These are phyloP conservation scores for Xenoacremonium recifei DNA, from an alignment of 2,329 filamentous ascomycete species.

Conservation along the genomic window DNA sequence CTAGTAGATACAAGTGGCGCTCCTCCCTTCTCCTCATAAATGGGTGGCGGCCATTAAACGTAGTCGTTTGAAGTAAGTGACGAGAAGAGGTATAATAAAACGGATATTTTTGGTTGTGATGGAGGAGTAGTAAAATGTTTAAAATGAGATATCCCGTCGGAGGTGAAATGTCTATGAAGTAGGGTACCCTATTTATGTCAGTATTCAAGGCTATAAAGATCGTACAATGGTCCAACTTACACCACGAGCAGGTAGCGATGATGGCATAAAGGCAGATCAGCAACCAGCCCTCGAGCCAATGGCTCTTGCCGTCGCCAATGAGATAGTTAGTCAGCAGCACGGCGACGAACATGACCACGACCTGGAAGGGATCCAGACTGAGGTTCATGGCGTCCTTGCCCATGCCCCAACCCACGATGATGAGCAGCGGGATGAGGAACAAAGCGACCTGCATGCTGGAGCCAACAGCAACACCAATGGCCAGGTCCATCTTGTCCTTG, in stretches of 20 bases:
- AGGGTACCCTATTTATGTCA: too few relatives aligned
- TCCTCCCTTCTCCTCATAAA: too few relatives aligned
- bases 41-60: too few relatives aligned
- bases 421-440: conserved; percentile 74
- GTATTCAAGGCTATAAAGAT: neutral
- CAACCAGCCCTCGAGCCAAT: conserved; percentile 77
- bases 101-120: too few relatives aligned
- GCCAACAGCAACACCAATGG: conserved; percentile 77
- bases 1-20: too few relatives aligned
- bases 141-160: too few relatives aligned
- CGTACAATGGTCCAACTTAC: conserved; percentile 39
- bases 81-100: too few relatives aligned
- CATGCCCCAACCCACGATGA: conserved; percentile 78
- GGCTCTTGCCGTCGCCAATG: conserved; percentile 78
- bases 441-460: conserved; percentile 79
- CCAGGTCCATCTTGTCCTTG: conserved; percentile 84
- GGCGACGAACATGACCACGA: conserved; percentile 80
- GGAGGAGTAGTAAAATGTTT: too few relatives aligned
- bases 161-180: too few relatives aligned
- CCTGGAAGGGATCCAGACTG: conserved; percentile 85
- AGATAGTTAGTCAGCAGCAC: conserved; percentile 85
- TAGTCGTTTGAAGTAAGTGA: too few relatives aligned
- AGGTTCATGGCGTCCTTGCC: conserved; percentile 71
- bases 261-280: conserved; percentile 78
- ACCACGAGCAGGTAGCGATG: conserved; percentile 67